These are phyloP conservation scores for Magnusiomyces magnusii DNA, from an alignment of 1,139 yeast genomes.

Conservation along the genomic window DNA sequence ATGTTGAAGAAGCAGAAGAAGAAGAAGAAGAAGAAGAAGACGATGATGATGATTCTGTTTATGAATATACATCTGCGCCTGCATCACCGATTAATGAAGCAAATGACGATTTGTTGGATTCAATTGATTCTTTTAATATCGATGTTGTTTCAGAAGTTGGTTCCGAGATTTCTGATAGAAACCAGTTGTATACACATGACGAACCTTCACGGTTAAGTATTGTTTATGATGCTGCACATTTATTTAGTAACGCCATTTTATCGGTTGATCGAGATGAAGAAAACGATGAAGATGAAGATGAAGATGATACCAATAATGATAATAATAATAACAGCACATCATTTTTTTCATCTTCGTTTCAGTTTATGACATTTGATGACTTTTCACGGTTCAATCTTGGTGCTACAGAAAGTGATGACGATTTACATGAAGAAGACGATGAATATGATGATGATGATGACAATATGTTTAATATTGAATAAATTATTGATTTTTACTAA, in stretches of 20 bases:
- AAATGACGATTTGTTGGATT: neutral
- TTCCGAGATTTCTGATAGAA: neutral
- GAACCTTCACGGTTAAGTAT: neutral
- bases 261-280: neutral
- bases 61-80: neutral
- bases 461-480: neutral
- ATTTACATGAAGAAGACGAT: neutral
- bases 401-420: neutral
- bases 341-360: neutral
- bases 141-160: neutral
- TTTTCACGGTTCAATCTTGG: neutral
- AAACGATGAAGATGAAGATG: neutral
- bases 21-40: neutral
- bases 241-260: neutral
- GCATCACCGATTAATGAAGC: neutral
- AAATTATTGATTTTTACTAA: too few species aligned
- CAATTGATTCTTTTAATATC: neutral
- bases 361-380: neutral
- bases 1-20: too few species aligned
- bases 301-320: neutral
- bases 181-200: neutral
- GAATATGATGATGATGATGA: neutral
- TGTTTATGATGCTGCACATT: neutral
- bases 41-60: neutral
- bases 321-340: neutral